Evolutionary conservation across 164 flowering plant species (phyloP).

Genomic region (Cinnamomum micranthum): DNA sequence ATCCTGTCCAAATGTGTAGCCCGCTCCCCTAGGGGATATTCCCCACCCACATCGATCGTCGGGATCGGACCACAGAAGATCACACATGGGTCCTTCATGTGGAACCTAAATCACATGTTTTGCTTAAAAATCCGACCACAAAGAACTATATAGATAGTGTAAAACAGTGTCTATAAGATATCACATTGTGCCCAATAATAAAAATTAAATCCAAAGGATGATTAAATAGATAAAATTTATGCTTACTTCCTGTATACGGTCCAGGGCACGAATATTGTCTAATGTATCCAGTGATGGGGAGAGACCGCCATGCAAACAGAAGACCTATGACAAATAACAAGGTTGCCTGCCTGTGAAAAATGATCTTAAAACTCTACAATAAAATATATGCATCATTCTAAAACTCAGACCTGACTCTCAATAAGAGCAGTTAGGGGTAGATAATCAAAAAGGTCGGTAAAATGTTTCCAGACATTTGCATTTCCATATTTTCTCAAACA

Average conservation of each 20-base stretch:
- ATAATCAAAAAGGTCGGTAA: slow-evolving; percentile 48
- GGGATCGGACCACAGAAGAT: slow-evolving; percentile 47
- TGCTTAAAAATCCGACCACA: no score
- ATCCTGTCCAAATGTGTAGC: slow-evolving; percentile 50
- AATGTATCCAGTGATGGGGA: slow-evolving; percentile 47
- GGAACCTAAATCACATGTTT: slow-evolving; percentile 29
- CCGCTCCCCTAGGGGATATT: slow-evolving; percentile 51
- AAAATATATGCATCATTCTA: slow-evolving; percentile 3
- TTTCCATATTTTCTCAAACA: slow-evolving; percentile 50
- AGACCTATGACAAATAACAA: slow-evolving; percentile 21
- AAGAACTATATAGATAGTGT: no score
- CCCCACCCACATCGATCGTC: slow-evolving; percentile 55
- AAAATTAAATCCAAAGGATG: no score
- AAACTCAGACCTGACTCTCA: slow-evolving; percentile 33
- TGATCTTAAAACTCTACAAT: no score
- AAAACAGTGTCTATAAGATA: no score
- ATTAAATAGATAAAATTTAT: no score
- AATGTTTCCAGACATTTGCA: slow-evolving; percentile 50
- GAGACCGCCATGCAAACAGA: slow-evolving; percentile 47
- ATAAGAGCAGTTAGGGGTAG: slow-evolving; percentile 46
- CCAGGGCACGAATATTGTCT: slow-evolving; percentile 37
- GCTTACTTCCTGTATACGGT: slow-evolving; percentile 45
- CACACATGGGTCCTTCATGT: slow-evolving; percentile 55
- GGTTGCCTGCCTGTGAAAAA: not conserved
- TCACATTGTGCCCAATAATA: no score